These are phyloP conservation scores for Beauveria caledonica DNA, from an alignment of 2,329 filamentous ascomycete genomes.

Conservation along the genomic window DNA sequence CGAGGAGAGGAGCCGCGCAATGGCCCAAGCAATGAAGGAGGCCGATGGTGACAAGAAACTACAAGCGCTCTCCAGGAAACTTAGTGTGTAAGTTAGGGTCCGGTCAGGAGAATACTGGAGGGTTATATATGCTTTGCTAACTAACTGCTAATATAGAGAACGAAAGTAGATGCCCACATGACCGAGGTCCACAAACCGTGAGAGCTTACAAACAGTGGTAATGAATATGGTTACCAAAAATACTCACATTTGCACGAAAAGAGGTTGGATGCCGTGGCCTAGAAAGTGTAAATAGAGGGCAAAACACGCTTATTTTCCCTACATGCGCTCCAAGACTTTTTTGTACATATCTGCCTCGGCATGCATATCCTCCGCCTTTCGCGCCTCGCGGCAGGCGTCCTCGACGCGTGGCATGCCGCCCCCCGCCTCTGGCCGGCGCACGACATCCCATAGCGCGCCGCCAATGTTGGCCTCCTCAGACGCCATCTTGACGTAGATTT, in stretches of 20 bases:
- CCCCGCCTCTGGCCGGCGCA: slow-evolving; percentile 38
- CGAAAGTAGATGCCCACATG: neutral
- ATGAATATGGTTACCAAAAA: neutral
- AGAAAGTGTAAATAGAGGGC: neutral
- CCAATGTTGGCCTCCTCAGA: slow-evolving; percentile 78
- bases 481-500: slow-evolving; percentile 76
- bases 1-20: slow-evolving; percentile 69
- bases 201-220: neutral
- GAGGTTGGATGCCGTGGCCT: neutral
- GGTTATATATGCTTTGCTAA: neutral
- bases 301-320: slow-evolving; percentile 13
- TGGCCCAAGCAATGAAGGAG: slow-evolving; percentile 78
- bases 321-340: slow-evolving; percentile 36
- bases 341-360: slow-evolving; percentile 65
- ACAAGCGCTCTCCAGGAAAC: slow-evolving; percentile 76
- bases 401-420: slow-evolving; percentile 62
- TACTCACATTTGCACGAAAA: neutral
- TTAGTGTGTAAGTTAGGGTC: slow-evolving; percentile 76
- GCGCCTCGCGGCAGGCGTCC: slow-evolving; percentile 58
- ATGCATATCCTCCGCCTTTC: slow-evolving; percentile 68
- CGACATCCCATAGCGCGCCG: slow-evolving; percentile 53
- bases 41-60: slow-evolving; percentile 87
- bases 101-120: neutral
- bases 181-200: neutral
- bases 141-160: neutral